Conservation (phyloP, 2,329 filamentous ascomycete species). For the Dichotomopilus funicola region DNA sequence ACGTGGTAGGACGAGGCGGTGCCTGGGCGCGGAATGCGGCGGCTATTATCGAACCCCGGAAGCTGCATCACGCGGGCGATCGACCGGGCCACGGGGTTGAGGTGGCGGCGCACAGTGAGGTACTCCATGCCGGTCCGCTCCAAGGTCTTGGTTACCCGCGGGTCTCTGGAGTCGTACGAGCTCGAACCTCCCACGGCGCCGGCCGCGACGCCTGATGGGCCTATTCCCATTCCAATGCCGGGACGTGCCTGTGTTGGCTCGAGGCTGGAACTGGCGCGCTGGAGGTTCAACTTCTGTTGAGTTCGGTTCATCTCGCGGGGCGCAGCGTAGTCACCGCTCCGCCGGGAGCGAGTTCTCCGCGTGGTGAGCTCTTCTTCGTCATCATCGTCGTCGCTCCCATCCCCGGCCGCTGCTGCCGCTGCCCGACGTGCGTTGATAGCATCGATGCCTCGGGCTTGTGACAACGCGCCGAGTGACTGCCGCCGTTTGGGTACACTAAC, state of each 20-base stretch:
- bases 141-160: slow-evolving; percentile 57
- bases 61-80: slow-evolving; percentile 48
- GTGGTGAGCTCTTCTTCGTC: slow-evolving; percentile 26
- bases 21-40: slow-evolving; percentile 36
- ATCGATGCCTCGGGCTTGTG: slow-evolving; percentile 22
- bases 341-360: slow-evolving; percentile 15
- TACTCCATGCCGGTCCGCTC: slow-evolving; percentile 68
- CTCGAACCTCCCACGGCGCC: slow-evolving; percentile 42
- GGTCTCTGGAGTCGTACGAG: slow-evolving; percentile 55
- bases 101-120: slow-evolving; percentile 64
- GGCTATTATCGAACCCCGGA: slow-evolving; percentile 44
- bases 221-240: slow-evolving; percentile 25
- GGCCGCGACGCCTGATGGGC: slow-evolving; percentile 31
- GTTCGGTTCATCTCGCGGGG: slow-evolving; percentile 57
- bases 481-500: slow-evolving; percentile 34
- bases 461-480: slow-evolving; percentile 37
- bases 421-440: slow-evolving; percentile 6
- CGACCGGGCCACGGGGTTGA: slow-evolving; percentile 62
- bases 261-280: slow-evolving; percentile 65
- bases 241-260: slow-evolving; percentile 50
- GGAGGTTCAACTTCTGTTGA: slow-evolving; percentile 69
- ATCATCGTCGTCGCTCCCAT: slow-evolving; percentile 30
- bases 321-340: slow-evolving; percentile 36
- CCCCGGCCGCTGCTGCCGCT: slow-evolving; percentile 31
- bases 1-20: not conserved